These are phyloP conservation scores for Kluyveromyces nonfermentans DNA, from an alignment of 805 yeast species.

Conservation along the genomic window DNA sequence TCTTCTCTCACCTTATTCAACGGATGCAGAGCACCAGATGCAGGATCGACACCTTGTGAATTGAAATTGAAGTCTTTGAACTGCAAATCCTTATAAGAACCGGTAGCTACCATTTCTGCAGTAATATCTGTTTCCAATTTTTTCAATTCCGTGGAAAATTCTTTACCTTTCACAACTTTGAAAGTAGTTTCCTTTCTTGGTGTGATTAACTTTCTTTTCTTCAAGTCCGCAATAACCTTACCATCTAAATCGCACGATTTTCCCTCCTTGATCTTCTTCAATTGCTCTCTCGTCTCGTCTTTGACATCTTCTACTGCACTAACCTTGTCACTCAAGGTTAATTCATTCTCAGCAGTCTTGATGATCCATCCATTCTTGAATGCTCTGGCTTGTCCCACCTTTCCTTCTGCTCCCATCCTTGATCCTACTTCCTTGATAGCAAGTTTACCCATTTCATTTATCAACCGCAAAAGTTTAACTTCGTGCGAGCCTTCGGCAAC, in stretches of 20 bases:
- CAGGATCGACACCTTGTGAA: constrained; percentile 84
- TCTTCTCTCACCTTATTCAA: constrained; percentile 94
- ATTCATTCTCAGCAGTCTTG: constrained; percentile 69
- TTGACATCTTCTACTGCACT: constrained; percentile 32
- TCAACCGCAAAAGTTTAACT: constrained; percentile 67
- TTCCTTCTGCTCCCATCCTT: constrained; percentile 74
- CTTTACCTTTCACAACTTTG: constrained; percentile 67
- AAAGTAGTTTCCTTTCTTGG: constrained; percentile 69
- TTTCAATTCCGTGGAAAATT: constrained; percentile 72
- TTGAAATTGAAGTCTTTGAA: constrained; percentile 95
- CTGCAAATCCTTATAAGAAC: constrained; percentile 71
- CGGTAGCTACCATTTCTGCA: constrained; percentile 77
- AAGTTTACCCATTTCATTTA: constrained; percentile 66
- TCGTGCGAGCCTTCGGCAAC: constrained; percentile 84
- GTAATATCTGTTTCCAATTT: constrained; percentile 90
- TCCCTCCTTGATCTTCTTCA: constrained; percentile 40
- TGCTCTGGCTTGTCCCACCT: constrained; percentile 93
- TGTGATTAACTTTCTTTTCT: constrained; percentile 80
- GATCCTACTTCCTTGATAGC: constrained; percentile 64
- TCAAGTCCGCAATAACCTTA: constrained; percentile 72
- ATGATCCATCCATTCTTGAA: constrained; percentile 95
- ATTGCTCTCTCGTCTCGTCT: constrained; percentile 58
- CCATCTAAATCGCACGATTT: constrained; percentile 32
- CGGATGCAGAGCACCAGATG: constrained; percentile 93
- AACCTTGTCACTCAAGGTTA: constrained; percentile 48